Percentiles rank a stretch among this genome's conserved stretches.
These are phyloP conservation scores for Lanmaoa pseudosensibilis DNA, from an alignment of 768 basidiomycete genomes.

Conservation along the genomic window DNA sequence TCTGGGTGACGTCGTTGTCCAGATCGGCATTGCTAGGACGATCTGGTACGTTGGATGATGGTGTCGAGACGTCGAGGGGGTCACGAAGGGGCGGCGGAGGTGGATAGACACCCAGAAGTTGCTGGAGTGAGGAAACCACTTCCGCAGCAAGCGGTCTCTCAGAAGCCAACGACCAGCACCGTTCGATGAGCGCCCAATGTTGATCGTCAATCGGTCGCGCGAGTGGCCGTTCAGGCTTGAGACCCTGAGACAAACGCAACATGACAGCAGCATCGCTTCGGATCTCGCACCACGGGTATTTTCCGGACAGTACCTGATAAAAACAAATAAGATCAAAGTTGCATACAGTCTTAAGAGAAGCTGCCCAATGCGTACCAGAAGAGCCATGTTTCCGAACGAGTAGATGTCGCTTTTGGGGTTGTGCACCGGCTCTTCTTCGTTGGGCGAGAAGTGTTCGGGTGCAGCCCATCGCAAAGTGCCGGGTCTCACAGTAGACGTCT, in stretches of 20 bases:
- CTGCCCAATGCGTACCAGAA: background rate
- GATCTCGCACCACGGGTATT: background rate
- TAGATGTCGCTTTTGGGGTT: conserved; percentile 9
- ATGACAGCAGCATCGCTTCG: background rate
- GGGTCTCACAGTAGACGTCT: background rate
- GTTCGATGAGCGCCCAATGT: conserved; percentile 5
- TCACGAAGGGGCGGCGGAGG: background rate
- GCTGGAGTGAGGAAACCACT: background rate
- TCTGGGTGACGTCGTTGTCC: background rate
- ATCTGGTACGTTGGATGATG: background rate
- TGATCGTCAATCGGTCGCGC: conserved; percentile 2
- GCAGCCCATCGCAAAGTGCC: conserved; percentile 12
- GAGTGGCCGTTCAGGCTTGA: background rate
- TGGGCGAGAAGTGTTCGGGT: conserved; percentile 4
- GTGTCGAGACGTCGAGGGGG: background rate
- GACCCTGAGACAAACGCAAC: background rate
- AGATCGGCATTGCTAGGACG: background rate
- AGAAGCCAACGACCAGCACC: conserved; percentile 1
- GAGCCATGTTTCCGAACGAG: conserved; percentile 9
- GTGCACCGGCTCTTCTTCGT: background rate
- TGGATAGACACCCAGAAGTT: background rate
- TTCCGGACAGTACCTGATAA: background rate
- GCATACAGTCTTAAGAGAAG: background rate
- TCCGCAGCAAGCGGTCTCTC: background rate
- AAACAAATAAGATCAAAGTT: background rate